phyloP scores from a whole-genome alignment of 805 yeast species.

The Pichia kluyveri region DNA sequence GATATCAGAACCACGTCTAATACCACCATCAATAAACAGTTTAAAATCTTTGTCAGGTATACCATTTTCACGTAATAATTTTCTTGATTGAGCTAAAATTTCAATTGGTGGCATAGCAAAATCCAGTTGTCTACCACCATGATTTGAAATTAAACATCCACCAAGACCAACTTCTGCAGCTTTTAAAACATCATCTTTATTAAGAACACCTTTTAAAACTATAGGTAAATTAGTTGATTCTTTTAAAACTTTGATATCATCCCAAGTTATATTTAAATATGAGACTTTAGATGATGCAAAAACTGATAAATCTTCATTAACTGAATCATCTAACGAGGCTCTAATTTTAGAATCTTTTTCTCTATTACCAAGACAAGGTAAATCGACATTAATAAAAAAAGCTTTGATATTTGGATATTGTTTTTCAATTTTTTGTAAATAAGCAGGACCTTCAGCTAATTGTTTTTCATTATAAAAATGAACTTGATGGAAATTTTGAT shows the following conservation, averaged over 20 bases:
- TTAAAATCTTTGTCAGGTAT: conserved; percentile 39
- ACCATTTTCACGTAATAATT: conserved; percentile 31
- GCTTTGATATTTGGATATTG: conserved; percentile 49
- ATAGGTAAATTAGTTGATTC: conserved; percentile 42
- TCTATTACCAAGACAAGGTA: conserved; percentile 78
- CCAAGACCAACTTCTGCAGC: conserved; percentile 51
- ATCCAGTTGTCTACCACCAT: conserved; percentile 68
- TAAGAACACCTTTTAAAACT: conserved; percentile 53
- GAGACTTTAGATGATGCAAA: conserved; percentile 8
- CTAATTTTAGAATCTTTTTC: conserved; percentile 77
- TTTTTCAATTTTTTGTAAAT: conserved; percentile 15
- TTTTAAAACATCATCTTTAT: conserved; percentile 50
- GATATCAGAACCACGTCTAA: conserved; percentile 70
- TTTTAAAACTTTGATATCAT: conserved; percentile 47
- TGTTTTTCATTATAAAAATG: conserved; percentile 62
- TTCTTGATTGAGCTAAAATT: conserved; percentile 31
- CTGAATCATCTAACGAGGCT: conserved; percentile 38
- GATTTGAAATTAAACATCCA: conserved; percentile 61
- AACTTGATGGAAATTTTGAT: conserved; percentile 75
- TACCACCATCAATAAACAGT: conserved; percentile 68
- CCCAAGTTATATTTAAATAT: conserved; percentile 37
- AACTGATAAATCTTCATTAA: conserved; percentile 8
- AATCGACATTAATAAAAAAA: conserved; percentile 77
- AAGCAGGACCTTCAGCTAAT: conserved; percentile 38
- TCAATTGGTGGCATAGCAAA: conserved; percentile 53